Conservation (phyloP, 164 flowering plant species). For the Vitis rotundifolia region DNA sequence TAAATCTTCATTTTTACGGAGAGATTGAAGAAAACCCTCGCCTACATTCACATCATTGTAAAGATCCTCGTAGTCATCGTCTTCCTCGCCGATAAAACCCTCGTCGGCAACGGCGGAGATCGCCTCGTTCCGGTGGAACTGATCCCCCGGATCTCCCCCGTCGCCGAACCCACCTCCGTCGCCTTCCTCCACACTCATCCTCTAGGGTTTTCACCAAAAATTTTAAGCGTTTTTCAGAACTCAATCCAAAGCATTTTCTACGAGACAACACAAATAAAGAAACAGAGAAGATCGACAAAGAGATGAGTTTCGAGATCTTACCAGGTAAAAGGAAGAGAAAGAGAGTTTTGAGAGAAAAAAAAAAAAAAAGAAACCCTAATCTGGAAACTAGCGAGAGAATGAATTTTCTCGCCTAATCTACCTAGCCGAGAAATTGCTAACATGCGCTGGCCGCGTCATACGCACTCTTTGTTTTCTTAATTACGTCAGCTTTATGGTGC, state of each 20-base stretch:
- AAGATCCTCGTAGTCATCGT: constrained; percentile 86
- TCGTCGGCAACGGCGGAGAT: constrained; percentile 83
- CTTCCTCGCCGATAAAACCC: constrained; percentile 65
- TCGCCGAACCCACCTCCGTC: constrained; percentile 38
- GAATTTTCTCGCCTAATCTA: too few species aligned
- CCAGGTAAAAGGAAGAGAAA: background rate
- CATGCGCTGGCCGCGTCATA: constrained; percentile 1
- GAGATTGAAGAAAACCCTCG: constrained; percentile 67
- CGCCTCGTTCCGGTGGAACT: constrained; percentile 73
- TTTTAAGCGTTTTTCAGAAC: background rate
- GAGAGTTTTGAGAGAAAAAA: background rate
- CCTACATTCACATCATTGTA: constrained; percentile 91
- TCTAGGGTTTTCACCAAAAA: background rate
- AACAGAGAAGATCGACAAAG: background rate
- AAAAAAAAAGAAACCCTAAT: constrained; percentile 16
- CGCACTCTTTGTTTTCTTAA: background rate
- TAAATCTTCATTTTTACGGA: constrained; percentile 49
- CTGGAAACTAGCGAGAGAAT: constrained; percentile 2
- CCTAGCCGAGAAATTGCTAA: background rate
- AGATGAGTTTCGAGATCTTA: constrained; percentile 7
- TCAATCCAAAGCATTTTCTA: background rate
- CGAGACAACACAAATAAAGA: background rate
- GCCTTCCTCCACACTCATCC: constrained; percentile 43
- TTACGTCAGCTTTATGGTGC: too few species aligned
- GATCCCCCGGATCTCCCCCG: constrained; percentile 47